Evolutionary conservation across 441 rosid genomes (phyloP), one percentile per base, ranked within the genome.

Genomic region (Adansonia grandidieri): DNA sequence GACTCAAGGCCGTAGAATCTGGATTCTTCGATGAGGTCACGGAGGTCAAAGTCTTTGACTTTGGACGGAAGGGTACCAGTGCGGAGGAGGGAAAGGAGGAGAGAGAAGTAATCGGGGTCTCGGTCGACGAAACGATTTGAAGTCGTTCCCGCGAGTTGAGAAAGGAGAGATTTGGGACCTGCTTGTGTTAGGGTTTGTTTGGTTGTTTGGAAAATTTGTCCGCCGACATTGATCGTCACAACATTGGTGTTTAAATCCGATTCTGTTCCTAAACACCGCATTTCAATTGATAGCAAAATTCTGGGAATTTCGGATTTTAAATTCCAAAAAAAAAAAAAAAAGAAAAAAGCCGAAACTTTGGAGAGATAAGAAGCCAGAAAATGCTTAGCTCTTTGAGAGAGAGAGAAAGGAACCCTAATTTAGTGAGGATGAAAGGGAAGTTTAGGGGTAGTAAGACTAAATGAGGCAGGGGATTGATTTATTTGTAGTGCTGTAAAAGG

Each of bases 41-140:
- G 83, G 71, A 93, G 61, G 80, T 91, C 93, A 57, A 88, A 87
- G 66, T 85, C 74, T 74, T 79, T 85, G 40, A 93, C 92, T 82
- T 88, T 93, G 6, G 97, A 88, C 7, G 99, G 98, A 1, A 95
- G 73, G 69, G 82, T 86, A 2, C 99, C 96, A 0, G 98, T 89
- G 7, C 98, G 86, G 63, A 95, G 85, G 32, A 95, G 83, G 50
- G 92, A 95, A 77, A 95, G 90, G 60, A 93, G 83, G 66, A 90
- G 48, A 57, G 95, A 87, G 85, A 93, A 95, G 67, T 91, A 78
- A 66, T 84, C 94, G 1, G 99, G 98, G 81, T 93, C 97, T 6
- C 99, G 82, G 84, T 95, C 99, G 74, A 95, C 44, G 87, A 93
- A 95, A 9, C 72, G 87, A 63, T 81, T 6, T 19, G 69, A 64